These are phyloP conservation scores for Cryomyces antarcticus DNA, from an alignment of 495 filamentous ascomycete genomes.

Conservation along the genomic window DNA sequence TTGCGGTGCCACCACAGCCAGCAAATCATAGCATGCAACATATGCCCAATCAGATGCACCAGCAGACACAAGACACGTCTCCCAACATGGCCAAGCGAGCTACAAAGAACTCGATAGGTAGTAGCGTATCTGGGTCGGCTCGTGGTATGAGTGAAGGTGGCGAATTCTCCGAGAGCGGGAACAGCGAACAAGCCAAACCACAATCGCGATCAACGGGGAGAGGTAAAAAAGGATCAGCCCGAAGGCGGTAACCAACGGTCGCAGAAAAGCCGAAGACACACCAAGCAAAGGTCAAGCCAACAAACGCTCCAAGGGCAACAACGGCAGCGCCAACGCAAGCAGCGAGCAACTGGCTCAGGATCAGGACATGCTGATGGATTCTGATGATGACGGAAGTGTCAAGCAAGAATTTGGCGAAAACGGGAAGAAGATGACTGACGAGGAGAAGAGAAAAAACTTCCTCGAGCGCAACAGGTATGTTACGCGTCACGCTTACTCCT, in stretches of 20 bases:
- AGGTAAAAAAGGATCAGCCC: constrained; percentile 42
- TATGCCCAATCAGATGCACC: constrained; percentile 6
- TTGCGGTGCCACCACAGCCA: constrained; percentile 30
- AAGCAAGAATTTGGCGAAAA: constrained; percentile 26
- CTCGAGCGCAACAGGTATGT: constrained; percentile 86
- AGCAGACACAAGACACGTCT: constrained; percentile 13
- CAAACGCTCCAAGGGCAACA: constrained; percentile 54
- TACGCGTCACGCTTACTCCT: not conserved
- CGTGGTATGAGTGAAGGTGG: constrained; percentile 47
- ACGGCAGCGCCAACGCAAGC: constrained; percentile 24
- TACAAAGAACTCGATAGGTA: constrained; percentile 21
- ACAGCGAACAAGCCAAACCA: constrained; percentile 39
- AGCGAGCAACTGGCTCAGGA: constrained; percentile 9
- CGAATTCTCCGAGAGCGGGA: constrained; percentile 50
- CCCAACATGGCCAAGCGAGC: constrained; percentile 11
- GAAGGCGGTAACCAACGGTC: constrained; percentile 33
- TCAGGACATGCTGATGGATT: constrained; percentile 3
- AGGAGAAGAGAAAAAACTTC: constrained; percentile 97
- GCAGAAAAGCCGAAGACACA: constrained; percentile 66
- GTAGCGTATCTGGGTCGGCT: constrained; percentile 13
- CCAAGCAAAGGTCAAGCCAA: constrained; percentile 38
- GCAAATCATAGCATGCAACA: constrained; percentile 17
- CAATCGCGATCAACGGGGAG: constrained; percentile 32
- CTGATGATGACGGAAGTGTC: constrained; percentile 28
- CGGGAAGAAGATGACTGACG: constrained; percentile 89